These are phyloP conservation scores for Takashimella tepidaria DNA, from an alignment of 1,284 basidiomycete species.

Conservation along the genomic window DNA sequence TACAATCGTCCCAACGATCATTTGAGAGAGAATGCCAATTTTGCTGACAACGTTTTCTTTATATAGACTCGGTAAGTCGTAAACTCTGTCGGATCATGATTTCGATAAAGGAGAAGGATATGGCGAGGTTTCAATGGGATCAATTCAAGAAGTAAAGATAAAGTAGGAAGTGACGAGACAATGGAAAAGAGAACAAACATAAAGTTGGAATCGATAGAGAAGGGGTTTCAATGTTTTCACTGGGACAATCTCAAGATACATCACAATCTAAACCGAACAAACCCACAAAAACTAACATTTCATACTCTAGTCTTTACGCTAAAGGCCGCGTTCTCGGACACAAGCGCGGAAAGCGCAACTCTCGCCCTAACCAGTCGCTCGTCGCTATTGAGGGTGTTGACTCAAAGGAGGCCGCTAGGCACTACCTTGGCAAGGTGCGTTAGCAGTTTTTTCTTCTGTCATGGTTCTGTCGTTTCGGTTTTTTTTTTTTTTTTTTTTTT, in stretches of 20 bases:
- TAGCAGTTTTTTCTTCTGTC: neutral
- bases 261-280: too few species aligned
- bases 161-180: neutral
- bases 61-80: neutral
- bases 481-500: too few species aligned
- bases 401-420: constrained; percentile 89
- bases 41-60: neutral
- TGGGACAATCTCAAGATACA: too few species aligned
- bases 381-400: constrained; percentile 96
- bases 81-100: too few species aligned
- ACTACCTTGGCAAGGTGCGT: constrained; percentile 96
- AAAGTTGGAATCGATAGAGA: too few species aligned
- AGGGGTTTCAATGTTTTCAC: too few species aligned
- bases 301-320: constrained; percentile 60
- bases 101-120: neutral
- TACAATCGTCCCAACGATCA: neutral
- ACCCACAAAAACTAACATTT: too few species aligned
- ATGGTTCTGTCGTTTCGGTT: neutral
- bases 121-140: neutral
- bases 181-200: neutral
- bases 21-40: neutral
- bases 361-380: constrained; percentile 89
- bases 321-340: constrained; percentile 97
- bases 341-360: constrained; percentile 98
- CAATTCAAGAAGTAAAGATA: neutral